Evolutionary conservation across 2,329 filamentous ascomycete species (phyloP).

Genomic region (Nemania sp.): DNA sequence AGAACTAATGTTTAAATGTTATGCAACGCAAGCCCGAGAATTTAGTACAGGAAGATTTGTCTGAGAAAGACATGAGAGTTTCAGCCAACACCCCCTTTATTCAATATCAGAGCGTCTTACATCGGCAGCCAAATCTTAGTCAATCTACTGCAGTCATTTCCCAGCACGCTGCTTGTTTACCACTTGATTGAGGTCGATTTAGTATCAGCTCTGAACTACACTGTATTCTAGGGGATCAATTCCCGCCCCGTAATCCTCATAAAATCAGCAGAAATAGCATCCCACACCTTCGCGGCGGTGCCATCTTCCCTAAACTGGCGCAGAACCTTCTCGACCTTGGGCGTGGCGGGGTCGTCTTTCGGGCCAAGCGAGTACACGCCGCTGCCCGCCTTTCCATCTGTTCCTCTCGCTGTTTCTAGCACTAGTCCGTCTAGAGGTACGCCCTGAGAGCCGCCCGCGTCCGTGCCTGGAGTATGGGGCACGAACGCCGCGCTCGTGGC

Average conservation of each 20-base stretch:
- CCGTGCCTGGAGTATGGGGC: conserved; percentile 29
- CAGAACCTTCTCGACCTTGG: conserved; percentile 47
- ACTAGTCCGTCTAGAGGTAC: conserved; percentile 1
- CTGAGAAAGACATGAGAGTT: too few species aligned
- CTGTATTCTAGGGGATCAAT: neutral
- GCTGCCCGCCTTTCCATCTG: conserved; percentile 17
- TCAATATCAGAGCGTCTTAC: too few species aligned
- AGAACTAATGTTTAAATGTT: too few species aligned
- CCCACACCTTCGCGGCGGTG: conserved; percentile 49
- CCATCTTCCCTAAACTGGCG: conserved; percentile 49
- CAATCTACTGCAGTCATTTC: neutral
- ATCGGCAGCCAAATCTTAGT: too few species aligned
- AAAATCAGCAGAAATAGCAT: conserved; percentile 31
- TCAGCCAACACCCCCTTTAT: too few species aligned
- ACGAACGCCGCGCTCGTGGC: conserved; percentile 52
- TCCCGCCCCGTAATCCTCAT: conserved; percentile 22
- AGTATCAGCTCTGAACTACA: neutral
- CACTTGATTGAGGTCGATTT: neutral
- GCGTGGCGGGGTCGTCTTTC: conserved; percentile 16
- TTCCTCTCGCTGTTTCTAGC: conserved; percentile 5
- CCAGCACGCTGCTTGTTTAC: neutral
- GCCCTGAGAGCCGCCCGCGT: neutral
- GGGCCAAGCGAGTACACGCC: conserved; percentile 26
- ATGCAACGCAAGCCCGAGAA: too few species aligned
- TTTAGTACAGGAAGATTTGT: too few species aligned